Conservation (phyloP, 2,329 filamentous ascomycete genomes). For the Fusarium ramigenum region DNA sequence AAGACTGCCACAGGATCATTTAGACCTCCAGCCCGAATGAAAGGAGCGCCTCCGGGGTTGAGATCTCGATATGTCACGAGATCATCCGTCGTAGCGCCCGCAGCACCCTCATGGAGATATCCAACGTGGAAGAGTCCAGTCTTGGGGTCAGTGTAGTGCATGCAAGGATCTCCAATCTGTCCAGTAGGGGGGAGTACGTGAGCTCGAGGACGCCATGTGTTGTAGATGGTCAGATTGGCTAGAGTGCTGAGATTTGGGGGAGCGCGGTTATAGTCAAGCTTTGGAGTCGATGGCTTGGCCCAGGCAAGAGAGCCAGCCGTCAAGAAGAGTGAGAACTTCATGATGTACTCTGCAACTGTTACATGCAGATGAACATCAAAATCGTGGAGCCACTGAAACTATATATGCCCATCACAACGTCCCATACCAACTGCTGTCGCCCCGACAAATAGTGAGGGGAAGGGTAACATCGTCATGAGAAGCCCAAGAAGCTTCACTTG, state of each 20-base stretch:
- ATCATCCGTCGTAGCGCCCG: constrained; percentile 54
- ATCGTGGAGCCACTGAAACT: constrained; percentile 5
- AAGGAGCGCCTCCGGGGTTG: constrained; percentile 53
- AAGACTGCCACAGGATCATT: constrained; percentile 49
- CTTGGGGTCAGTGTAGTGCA: constrained; percentile 56
- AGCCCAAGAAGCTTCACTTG: not conserved
- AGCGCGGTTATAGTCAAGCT: constrained; percentile 48
- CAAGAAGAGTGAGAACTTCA: constrained; percentile 30
- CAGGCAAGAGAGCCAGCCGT: constrained; percentile 27
- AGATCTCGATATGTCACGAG: constrained; percentile 51
- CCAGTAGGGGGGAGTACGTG: constrained; percentile 53
- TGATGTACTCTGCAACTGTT: not conserved
- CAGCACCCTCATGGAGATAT: constrained; percentile 50
- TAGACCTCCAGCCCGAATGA: constrained; percentile 51
- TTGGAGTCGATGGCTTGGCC: constrained; percentile 24
- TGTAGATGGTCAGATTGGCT: constrained; percentile 48
- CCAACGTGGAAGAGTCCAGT: constrained; percentile 57
- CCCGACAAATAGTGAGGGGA: constrained; percentile 21
- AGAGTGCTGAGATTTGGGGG: constrained; percentile 53
- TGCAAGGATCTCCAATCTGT: constrained; percentile 55
- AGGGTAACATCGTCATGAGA: constrained; percentile 28
- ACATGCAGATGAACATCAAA: not conserved
- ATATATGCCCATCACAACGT: constrained; percentile 14
- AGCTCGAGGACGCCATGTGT: constrained; percentile 48
- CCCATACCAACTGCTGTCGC: constrained; percentile 6